These are phyloP conservation scores for Arachis stenosperma DNA, from an alignment of 306 rosid genomes.

Conservation along the genomic window DNA sequence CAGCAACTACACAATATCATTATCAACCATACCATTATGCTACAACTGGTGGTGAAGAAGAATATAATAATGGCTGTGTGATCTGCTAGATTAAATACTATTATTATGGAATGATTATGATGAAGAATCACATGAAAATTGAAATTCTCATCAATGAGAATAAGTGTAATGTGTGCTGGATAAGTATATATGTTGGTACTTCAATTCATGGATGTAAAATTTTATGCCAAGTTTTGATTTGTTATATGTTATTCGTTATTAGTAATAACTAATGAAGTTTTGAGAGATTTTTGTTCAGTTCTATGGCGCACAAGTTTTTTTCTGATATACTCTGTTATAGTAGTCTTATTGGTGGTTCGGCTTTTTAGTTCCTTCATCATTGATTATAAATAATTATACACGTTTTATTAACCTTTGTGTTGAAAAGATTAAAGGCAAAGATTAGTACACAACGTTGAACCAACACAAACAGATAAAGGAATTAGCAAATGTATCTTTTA, in stretches of 20 bases:
- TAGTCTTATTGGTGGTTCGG: too few relatives aligned
- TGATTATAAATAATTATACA: too few relatives aligned
- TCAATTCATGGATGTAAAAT: neutral
- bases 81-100: conserved; percentile 43
- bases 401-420: too few relatives aligned
- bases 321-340: too few relatives aligned
- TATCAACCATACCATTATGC: conserved; percentile 5
- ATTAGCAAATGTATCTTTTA: too few relatives aligned
- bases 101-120: neutral
- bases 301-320: neutral
- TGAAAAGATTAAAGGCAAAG: too few relatives aligned
- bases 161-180: neutral
- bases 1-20: neutral
- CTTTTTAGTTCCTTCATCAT: too few relatives aligned
- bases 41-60: conserved; percentile 41
- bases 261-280: neutral
- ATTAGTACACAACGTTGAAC: too few relatives aligned
- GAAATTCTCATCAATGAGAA: neutral
- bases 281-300: neutral
- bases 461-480: too few relatives aligned
- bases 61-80: conserved; percentile 58
- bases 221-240: neutral
- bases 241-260: neutral
- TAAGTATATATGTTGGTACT: neutral
- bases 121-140: neutral